Base-by-base conservation (phyloP, 163 green algal species). In the Scenedesmus sp. region DNA sequence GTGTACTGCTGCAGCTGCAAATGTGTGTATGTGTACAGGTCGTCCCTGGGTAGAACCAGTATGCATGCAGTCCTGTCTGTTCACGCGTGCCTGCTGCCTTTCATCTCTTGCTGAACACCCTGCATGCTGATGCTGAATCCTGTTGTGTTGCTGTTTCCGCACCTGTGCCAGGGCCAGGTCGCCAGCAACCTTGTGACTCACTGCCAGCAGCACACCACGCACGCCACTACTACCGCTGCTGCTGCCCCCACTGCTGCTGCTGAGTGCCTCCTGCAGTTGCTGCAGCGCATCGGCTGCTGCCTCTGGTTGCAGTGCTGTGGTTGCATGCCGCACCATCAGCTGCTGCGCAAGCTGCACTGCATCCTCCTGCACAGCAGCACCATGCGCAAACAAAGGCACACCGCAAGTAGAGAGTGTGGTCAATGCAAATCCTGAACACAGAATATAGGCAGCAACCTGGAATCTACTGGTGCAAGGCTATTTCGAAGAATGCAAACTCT, bases 111-210 rank as follows among this genome's bases (percentile, higher is more conserved):
- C 26, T 79, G 24, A 2, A 22, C n/a, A 40, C 46, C 10, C 46
- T 56, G 10, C 46, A 56, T 7, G 46, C 46, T 56, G 46, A 56
- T 79, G 68, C 3, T 79, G 16, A 5, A 79, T 13, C 2, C n/a
- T 30, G 70, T 33, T 46, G 1, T n/a, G 1, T 26, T 70, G 81
- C 81, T 87, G 44, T 9, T 70, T 43, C 20, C 35, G 5, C 61
- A 89, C 84, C 65, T 83, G 42, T 80, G 84, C 84, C 9, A 89
- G 79, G 59, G 84, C 65, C n/a, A 44, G 26, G 40, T 89, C 65
- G 16, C 61, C 84, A 35, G 42, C 40, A 82, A 89, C 61, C 6
- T 82, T 83, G 26, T 89, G 84, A 2, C 42, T 35, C 0, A 68
- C 26, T 35, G 84, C 84, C 26, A 40, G 44, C 40, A 89, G 84